phyloP scores from a whole-genome alignment of 495 filamentous ascomycete genomes.

The Hypoxylon rickii region DNA sequence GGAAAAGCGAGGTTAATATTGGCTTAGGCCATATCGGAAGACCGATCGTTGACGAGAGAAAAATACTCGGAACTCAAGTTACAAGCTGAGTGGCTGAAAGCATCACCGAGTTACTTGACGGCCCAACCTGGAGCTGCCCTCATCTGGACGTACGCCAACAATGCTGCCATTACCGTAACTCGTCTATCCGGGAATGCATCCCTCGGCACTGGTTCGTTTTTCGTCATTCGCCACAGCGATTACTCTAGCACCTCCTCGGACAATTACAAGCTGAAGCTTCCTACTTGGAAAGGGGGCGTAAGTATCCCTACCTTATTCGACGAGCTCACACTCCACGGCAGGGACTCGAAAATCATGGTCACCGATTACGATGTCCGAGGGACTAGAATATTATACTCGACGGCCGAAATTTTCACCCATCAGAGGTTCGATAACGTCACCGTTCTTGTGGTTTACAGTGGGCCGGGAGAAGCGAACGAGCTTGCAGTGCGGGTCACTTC shows the following conservation, averaged over 20 bases:
- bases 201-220: conserved; percentile 61
- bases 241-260: conserved; percentile 61
- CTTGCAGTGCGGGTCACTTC: conserved; percentile 58
- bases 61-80: conserved; percentile 83
- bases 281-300: conserved; percentile 63
- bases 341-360: conserved; percentile 75
- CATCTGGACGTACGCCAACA: conserved; percentile 47
- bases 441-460: conserved; percentile 72
- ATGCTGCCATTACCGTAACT: conserved; percentile 62
- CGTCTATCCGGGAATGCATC: conserved; percentile 56
- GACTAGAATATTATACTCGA: conserved; percentile 71
- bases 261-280: conserved; percentile 63
- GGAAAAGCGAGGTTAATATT: too few relatives aligned
- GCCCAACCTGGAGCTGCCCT: conserved; percentile 48
- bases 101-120: conserved; percentile 68
- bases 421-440: conserved; percentile 48
- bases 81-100: conserved; percentile 70
- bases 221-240: conserved; percentile 65
- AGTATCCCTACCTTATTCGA: conserved; percentile 67
- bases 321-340: conserved; percentile 65
- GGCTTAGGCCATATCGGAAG: too few relatives aligned
- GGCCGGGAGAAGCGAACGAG: conserved; percentile 69
- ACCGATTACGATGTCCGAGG: conserved; percentile 72
- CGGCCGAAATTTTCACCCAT: conserved; percentile 75
- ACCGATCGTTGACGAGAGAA: conserved; percentile 64